A percentile compares a stretch with the other conserved stretches of the same genome.
Evolutionary conservation across 164 flowering plant genomes (phyloP).

Genomic region (Dillenia suffruticosa): DNA sequence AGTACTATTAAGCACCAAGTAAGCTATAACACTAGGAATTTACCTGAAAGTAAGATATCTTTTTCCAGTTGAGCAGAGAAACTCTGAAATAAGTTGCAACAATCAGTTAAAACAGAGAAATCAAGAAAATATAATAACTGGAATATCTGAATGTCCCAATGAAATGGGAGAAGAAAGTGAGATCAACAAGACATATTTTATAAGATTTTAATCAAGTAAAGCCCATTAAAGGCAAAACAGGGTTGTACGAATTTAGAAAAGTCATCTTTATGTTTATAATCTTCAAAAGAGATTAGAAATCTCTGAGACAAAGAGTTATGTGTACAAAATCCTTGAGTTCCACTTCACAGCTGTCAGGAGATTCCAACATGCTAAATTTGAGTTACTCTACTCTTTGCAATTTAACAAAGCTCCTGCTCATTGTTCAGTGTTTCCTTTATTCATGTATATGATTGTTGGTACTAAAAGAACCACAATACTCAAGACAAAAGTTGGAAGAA

Average conservation of each 20-base stretch:
- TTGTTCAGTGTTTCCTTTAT: too few relatives aligned
- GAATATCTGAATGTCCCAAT: not conserved
- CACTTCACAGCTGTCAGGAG: too few relatives aligned
- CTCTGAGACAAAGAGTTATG: not conserved
- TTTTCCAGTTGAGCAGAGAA: conserved; percentile 91
- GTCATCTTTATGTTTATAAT: too few relatives aligned
- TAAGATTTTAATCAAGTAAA: too few relatives aligned
- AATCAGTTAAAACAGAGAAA: conserved; percentile 7
- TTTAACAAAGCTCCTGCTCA: too few relatives aligned
- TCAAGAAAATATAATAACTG: not conserved
- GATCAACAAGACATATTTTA: not conserved
- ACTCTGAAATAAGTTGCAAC: conserved; percentile 41
- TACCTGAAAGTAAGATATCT: conserved; percentile 85
- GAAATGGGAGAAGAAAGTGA: not conserved
- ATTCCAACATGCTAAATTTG: too few relatives aligned
- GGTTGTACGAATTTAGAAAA: too few relatives aligned
- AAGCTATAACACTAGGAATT: not conserved
- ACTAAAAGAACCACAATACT: too few relatives aligned
- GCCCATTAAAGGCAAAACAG: too few relatives aligned
- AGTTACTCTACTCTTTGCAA: too few relatives aligned
- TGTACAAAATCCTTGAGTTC: not conserved
- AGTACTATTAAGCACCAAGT: too few relatives aligned
- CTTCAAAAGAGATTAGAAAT: not conserved
- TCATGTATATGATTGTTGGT: too few relatives aligned
- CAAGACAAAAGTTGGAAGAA: not conserved